phyloP scores from a whole-genome alignment of 1,284 basidiomycete species.

The Thecaphora thlaspeos region DNA sequence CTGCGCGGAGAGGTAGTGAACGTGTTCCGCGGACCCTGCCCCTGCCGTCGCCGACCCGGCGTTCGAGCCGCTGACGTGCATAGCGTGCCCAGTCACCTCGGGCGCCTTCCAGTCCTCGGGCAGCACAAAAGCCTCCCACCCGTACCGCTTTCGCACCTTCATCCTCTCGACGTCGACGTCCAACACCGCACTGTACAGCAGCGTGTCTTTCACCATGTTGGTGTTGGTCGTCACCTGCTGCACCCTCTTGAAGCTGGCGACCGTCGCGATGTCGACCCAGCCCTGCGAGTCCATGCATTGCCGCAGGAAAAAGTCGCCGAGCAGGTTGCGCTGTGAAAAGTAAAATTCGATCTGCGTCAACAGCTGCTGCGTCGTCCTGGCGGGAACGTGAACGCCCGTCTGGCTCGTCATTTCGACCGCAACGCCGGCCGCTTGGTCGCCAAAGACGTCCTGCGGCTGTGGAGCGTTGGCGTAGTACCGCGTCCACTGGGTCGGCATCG shows the following conservation, averaged over 20 bases:
- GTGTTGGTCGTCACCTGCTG: conserved; percentile 20
- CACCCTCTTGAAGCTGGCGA: conserved; percentile 47
- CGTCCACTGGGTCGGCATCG: neutral
- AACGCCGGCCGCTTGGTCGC: neutral
- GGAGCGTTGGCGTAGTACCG: neutral
- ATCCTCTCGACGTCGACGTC: conserved; percentile 27
- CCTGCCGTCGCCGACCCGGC: too few species aligned
- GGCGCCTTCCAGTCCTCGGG: conserved; percentile 1
- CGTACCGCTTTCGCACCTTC: conserved; percentile 30
- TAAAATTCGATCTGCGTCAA: conserved; percentile 55
- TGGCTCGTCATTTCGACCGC: conserved; percentile 5
- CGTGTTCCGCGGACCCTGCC: too few species aligned
- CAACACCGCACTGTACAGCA: conserved; percentile 30
- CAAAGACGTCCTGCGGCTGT: neutral
- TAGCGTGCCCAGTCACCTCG: neutral
- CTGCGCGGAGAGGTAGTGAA: too few species aligned
- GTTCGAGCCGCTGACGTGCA: neutral
- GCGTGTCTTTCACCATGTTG: conserved; percentile 24
- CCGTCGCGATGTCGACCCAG: conserved; percentile 39
- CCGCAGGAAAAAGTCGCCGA: conserved; percentile 49
- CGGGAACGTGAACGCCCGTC: conserved; percentile 12
- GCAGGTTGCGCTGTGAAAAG: conserved; percentile 48
- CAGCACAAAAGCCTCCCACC: conserved; percentile 41
- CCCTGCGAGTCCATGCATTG: conserved; percentile 48
- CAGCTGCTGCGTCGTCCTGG: conserved; percentile 21